Conservation (phyloP, 164 flowering plant genomes). For the Malania oleifera region DNA sequence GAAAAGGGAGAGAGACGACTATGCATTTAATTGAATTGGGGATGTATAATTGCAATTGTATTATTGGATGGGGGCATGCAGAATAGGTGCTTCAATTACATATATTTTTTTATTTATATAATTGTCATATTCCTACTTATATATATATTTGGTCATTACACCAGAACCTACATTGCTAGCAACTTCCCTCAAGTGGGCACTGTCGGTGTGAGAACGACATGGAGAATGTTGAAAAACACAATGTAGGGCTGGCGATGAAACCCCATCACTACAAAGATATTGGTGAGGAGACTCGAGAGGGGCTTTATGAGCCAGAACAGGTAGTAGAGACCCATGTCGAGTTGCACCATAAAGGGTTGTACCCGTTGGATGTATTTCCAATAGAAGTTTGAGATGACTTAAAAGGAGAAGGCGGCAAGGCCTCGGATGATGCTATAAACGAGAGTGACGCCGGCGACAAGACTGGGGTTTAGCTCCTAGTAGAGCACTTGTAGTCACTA, state of each 20-base stretch:
- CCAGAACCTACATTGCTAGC: constrained; percentile 36
- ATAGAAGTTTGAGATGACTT: constrained; percentile 60
- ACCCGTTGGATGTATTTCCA: constrained; percentile 78
- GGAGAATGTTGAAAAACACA: constrained; percentile 44
- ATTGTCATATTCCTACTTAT: too few species aligned
- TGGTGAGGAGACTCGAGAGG: constrained; percentile 63
- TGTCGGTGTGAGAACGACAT: constrained; percentile 31
- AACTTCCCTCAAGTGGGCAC: constrained; percentile 32
- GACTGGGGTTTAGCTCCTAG: constrained; percentile 37
- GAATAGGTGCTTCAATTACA: too few species aligned
- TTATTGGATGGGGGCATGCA: too few species aligned
- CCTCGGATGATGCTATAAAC: constrained; percentile 78
- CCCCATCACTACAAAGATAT: constrained; percentile 50
- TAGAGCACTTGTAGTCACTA: constrained; percentile 61
- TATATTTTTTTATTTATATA: too few species aligned
- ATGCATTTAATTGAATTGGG: too few species aligned
- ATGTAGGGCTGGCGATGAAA: constrained; percentile 57
- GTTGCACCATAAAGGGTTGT: constrained; percentile 66
- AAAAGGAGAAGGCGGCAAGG: constrained; percentile 45
- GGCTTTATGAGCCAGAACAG: constrained; percentile 81
- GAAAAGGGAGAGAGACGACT: too few species aligned
- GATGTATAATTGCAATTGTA: too few species aligned
- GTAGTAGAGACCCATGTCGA: constrained; percentile 48
- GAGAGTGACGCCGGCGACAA: constrained; percentile 49
- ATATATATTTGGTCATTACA: too few species aligned